These are phyloP conservation scores for Blastocystis sp. DNA, from an alignment of 352 stramenopile species.

Conservation along the genomic window DNA sequence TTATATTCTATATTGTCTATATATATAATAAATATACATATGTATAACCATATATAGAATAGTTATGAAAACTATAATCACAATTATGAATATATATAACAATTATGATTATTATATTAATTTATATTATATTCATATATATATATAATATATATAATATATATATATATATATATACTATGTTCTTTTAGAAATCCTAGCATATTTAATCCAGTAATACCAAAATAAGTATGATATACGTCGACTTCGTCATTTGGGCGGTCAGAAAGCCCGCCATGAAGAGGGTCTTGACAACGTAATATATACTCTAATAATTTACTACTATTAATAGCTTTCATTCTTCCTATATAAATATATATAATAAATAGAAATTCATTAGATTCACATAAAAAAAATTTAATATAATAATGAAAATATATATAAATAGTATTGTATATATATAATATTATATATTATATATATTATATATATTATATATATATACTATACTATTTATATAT, in stretches of 20 bases:
- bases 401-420: background rate
- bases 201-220: conserved; percentile 73
- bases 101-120: too few species aligned
- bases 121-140: too few species aligned
- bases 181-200: conserved; percentile 63
- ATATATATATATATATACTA: conserved; percentile 16
- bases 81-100: too few species aligned
- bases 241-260: conserved; percentile 79
- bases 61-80: too few species aligned
- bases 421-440: conserved; percentile 42
- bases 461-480: too few species aligned
- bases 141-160: background rate
- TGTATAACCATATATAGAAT: too few species aligned
- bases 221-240: conserved; percentile 97
- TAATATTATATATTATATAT: too few species aligned
- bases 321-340: conserved; percentile 77
- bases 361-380: too few species aligned
- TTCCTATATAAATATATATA: conserved; percentile 42
- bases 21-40: too few species aligned
- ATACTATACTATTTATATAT: too few species aligned
- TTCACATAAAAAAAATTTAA: conserved; percentile 41
- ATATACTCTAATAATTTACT: conserved; percentile 73
- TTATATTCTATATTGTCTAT: too few species aligned
- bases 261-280: conserved; percentile 90
- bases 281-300: conserved; percentile 76